Conservation (phyloP, 225 moss, liverwort and hornwort genomes). For the Climacium dendroides region DNA sequence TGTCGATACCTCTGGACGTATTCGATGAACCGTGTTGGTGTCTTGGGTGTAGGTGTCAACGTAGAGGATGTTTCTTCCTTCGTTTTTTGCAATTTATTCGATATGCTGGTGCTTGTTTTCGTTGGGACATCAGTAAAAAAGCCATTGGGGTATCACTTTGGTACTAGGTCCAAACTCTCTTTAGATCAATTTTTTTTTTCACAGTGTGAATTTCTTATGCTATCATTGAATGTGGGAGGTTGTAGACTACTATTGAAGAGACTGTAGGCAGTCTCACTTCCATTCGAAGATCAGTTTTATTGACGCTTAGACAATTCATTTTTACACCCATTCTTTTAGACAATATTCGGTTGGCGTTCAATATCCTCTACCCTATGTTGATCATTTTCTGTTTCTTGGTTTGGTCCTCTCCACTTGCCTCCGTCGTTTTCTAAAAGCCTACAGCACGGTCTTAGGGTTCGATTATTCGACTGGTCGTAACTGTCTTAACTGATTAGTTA, state of each 20-base stretch:
- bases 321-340: not conserved
- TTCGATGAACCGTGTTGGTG: not conserved
- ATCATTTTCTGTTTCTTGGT: not conserved
- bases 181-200: not conserved
- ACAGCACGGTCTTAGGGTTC: not conserved
- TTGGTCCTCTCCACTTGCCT: not conserved
- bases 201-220: not conserved
- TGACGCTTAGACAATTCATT: not conserved
- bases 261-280: not conserved
- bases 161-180: not conserved
- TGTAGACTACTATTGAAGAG: not conserved
- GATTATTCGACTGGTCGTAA: not conserved
- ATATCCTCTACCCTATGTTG: not conserved
- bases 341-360: not conserved
- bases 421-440: not conserved
- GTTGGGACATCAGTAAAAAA: too few species aligned
- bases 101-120: not conserved
- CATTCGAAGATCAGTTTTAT: not conserved
- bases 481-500: not conserved
- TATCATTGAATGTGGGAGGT: not conserved
- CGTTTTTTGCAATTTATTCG: not conserved
- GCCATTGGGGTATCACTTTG: not conserved
- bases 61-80: not conserved
- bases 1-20: not conserved
- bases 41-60: not conserved